Evolutionary conservation across 2,329 filamentous ascomycete genomes (phyloP), one percentile per base, ranked within the genome.

Genomic region (Drechslerella dactyloides): DNA sequence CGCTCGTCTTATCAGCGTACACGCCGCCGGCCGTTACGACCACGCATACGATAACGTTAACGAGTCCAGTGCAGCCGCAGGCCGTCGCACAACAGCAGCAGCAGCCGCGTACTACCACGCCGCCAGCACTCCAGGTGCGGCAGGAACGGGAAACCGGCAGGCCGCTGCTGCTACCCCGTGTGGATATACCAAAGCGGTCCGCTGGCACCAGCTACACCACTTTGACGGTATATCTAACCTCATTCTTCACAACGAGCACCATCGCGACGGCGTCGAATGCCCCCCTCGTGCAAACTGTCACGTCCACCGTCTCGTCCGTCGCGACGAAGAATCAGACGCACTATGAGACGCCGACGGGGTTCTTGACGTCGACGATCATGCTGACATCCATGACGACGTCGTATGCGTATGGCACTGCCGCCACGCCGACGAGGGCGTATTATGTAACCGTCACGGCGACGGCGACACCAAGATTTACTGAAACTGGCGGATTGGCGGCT

Each of bases 381-480:
- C 27, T 62, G 23, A 73, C 62, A 2, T 50, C 44, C 19, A 63
- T 52, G 2, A 58, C 63, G 19, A 44, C 53, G 7, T 66, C 61
- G 1, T 73, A 68, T 51, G 69, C 69, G 2, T 73, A 68, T 53
- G 69, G 69, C 19, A 73, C 56, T 5, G 62, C 62, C 42, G 63
- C 53, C 3, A 30, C 56, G 4, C 69, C 62, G 2, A 68, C 57
- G 6, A 24, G 42, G 23, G 13, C 58, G 15, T 8, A 40, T 10
- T 73, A 73, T 48, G n/a, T 59, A 21, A 73, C 69, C 13, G 62
- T 48, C 17, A 19, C 27, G n/a, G 35, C 40, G 15, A 35, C 57
- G 1, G 19, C 37, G 19, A 27, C 40, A 10, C 44, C 37, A 0
- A 23, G 7, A 6, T 53, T 8, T 10, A 37, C 27, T 2, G 42